These are phyloP conservation scores for Plasmodium relictum DNA, from an alignment of 169 alveolate genomes.

Conservation along the genomic window DNA sequence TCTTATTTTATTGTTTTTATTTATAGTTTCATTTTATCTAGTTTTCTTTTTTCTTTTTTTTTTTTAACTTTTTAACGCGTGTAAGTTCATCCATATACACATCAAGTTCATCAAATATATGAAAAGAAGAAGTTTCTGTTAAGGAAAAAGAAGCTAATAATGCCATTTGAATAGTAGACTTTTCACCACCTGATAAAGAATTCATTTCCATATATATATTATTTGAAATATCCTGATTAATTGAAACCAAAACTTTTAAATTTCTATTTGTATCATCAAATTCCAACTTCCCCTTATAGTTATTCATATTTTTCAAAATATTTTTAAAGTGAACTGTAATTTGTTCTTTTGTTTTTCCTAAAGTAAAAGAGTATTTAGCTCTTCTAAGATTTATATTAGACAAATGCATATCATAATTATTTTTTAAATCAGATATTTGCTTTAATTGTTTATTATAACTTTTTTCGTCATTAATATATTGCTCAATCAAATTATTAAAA, in stretches of 20 bases:
- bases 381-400: conserved; percentile 50
- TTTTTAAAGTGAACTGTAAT: conserved; percentile 43
- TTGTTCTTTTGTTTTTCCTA: conserved; percentile 60
- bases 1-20: neutral
- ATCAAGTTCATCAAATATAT: conserved; percentile 82
- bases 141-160: conserved; percentile 80
- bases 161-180: conserved; percentile 82
- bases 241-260: conserved; percentile 63
- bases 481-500: conserved; percentile 53
- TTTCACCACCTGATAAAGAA: conserved; percentile 82
- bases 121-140: conserved; percentile 80
- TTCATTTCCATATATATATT: conserved; percentile 74
- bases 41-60: neutral
- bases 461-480: conserved; percentile 56
- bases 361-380: conserved; percentile 13
- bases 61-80: conserved; percentile 73
- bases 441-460: conserved; percentile 31
- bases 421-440: conserved; percentile 60
- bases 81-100: conserved; percentile 84
- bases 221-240: conserved; percentile 51
- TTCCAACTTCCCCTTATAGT: conserved; percentile 59
- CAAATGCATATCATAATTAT: conserved; percentile 69
- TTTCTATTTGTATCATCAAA: conserved; percentile 50
- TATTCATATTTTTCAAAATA: conserved; percentile 64
- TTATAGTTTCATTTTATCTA: neutral